phyloP scores from a whole-genome alignment of 352 stramenopile genomes.

The Saprolegnia diclina region DNA sequence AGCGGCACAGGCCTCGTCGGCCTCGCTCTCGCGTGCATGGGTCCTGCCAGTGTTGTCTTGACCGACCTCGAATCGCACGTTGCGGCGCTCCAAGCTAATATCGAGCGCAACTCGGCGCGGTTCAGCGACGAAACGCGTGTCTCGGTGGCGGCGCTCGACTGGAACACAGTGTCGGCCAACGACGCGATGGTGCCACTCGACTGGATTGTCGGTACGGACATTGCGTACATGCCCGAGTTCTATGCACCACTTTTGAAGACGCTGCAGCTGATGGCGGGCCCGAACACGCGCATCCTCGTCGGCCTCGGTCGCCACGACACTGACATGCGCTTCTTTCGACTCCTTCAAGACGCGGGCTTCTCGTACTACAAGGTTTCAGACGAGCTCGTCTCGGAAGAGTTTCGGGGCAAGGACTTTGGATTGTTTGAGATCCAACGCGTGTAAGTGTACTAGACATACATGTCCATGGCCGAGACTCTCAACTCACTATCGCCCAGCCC shows the following conservation, averaged over 20 bases:
- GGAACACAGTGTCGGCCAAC: conserved; percentile 28
- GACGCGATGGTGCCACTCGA: conserved; percentile 36
- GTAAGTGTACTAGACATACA: not conserved
- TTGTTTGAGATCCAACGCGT: conserved; percentile 55
- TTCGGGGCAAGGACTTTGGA: conserved; percentile 71
- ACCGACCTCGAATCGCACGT: conserved; percentile 64
- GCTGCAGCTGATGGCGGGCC: conserved; percentile 40
- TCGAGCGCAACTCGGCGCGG: conserved; percentile 39
- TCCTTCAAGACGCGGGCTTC: conserved; percentile 61
- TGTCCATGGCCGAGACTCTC: not conserved
- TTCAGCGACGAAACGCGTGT: conserved; percentile 32
- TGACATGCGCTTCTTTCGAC: conserved; percentile 53
- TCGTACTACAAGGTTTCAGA: conserved; percentile 81
- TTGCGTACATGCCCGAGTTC: conserved; percentile 66
- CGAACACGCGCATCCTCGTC: conserved; percentile 50
- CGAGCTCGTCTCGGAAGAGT: conserved; percentile 43
- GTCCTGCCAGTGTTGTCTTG: conserved; percentile 48
- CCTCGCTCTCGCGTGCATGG: conserved; percentile 54
- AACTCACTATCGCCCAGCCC: too few species aligned
- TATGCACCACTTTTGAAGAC: conserved; percentile 71
- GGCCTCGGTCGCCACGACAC: conserved; percentile 71
- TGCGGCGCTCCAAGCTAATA: conserved; percentile 52
- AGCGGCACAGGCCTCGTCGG: conserved; percentile 74
- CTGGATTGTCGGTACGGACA: conserved; percentile 74
- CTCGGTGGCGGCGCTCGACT: conserved; percentile 44